These are phyloP conservation scores for Talaromyces trachyspermus DNA, from an alignment of 495 filamentous ascomycete species.

Conservation along the genomic window DNA sequence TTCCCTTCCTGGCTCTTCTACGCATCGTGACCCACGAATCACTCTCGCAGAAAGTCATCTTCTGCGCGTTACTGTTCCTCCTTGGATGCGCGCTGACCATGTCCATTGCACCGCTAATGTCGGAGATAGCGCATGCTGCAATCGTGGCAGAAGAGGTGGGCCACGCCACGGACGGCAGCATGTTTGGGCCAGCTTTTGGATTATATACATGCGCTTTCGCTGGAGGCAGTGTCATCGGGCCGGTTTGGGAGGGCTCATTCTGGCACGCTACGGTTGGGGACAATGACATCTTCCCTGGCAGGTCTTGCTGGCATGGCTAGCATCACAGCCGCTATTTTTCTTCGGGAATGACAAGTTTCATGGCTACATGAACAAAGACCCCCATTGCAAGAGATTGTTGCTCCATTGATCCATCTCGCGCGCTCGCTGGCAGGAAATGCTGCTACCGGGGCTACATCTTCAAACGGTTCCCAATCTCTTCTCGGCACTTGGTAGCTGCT, in stretches of 20 bases:
- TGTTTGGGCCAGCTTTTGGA: too few species aligned
- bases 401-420: neutral
- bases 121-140: too few species aligned
- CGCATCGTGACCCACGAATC: conserved; percentile 58
- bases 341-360: neutral
- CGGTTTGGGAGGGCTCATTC: too few species aligned
- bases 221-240: too few species aligned
- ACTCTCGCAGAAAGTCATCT: conserved; percentile 54
- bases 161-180: too few species aligned
- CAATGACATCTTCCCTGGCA: too few species aligned
- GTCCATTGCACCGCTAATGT: conserved; percentile 54
- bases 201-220: too few species aligned
- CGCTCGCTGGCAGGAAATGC: neutral
- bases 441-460: neutral
- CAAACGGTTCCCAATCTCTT: neutral
- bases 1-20: conserved; percentile 57
- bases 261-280: too few species aligned
- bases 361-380: neutral
- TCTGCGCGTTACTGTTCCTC: conserved; percentile 61
- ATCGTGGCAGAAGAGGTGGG: too few species aligned
- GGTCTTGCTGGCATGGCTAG: too few species aligned
- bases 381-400: neutral
- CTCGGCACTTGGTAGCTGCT: neutral
- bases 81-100: conserved; percentile 52
- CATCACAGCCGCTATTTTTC: too few species aligned